Evolutionary conservation across 2,329 filamentous ascomycete genomes (phyloP), one percentile per base, ranked within the genome.

Genomic region (Ceratocystis albifundus): DNA sequence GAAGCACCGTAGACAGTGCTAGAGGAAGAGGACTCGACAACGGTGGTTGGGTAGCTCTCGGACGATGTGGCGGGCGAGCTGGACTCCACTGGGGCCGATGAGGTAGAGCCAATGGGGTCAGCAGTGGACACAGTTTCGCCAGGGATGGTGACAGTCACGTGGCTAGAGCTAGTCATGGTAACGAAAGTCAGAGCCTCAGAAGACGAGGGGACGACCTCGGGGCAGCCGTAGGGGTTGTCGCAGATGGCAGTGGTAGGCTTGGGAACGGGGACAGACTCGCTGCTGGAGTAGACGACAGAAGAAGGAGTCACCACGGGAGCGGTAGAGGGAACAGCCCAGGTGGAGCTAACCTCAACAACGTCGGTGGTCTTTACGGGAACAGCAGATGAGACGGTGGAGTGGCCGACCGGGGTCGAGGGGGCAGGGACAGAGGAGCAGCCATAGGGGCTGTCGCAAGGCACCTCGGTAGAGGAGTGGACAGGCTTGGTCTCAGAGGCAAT

Each of bases 151-250:
- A 68, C 44, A 22, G 66, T 66, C 8, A 66, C 28, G 48, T 66
- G 66, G 36, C n/a, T 30, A 15, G 59, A 66, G 41, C 64, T 57
- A 28, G 64, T 68, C 48, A 68, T 32, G 32, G 66, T 68, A 30
- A 68, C 20, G 25, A 68, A 65, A 50, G 64, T 68, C 44, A 66
- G 8, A 17, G 64, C 41, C 30, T 67, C 66, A 7, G 63, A 59
- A 50, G 53, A 46, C 20, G 50, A 59, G 32, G 63, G 48, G 8
- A 65, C 12, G 36, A 62, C n/a, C 62, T 65, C 62, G 28, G n/a
- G 17, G 66, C 66, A 67, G 66, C 66, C 66, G 44, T 67, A 67
- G 10, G 66, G 62, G 55, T 53, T 65, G 62, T 45, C 55, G 62
- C 66, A 67, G 20, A 36, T 41, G 3, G 12, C 25, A 1, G 48